Evolutionary conservation across 73 alveolate species (phyloP).

Genomic region (Paramecium tetraurelia): DNA sequence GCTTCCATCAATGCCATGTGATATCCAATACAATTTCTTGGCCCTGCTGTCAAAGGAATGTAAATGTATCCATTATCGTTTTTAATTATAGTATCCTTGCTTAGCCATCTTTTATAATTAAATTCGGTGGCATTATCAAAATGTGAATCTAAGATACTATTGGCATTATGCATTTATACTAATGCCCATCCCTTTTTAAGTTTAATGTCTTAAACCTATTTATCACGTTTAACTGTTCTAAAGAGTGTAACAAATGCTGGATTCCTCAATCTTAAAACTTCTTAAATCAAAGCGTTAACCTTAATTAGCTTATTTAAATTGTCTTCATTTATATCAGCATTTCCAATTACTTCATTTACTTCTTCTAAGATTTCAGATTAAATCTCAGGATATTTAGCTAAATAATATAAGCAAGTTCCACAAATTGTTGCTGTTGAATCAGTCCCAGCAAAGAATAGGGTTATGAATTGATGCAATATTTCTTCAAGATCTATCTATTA

Average conservation of each 20-base stretch:
- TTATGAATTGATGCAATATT: background rate
- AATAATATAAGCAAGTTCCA: background rate
- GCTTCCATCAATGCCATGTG: constrained; percentile 26
- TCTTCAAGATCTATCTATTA: background rate
- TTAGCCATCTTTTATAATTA: constrained; percentile 40
- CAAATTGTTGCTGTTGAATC: constrained; percentile 10
- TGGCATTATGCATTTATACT: background rate
- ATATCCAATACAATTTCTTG: constrained; percentile 48
- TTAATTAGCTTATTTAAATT: background rate
- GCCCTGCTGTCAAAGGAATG: constrained; percentile 30
- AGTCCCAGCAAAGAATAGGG: constrained; percentile 13
- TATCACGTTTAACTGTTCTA: background rate
- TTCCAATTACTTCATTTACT: background rate
- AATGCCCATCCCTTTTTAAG: background rate
- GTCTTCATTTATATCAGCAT: background rate
- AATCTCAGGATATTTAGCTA: background rate
- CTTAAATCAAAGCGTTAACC: background rate
- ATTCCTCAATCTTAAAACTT: constrained; percentile 16
- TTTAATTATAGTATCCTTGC: background rate
- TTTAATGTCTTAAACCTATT: background rate
- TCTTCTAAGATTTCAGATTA: background rate
- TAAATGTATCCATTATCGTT: background rate
- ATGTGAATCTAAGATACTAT: background rate
- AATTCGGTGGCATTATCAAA: constrained; percentile 1
- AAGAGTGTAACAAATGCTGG: background rate